These are phyloP conservation scores for Stagonosporopsis rhizophila DNA, from an alignment of 2,329 filamentous ascomycete species.

Conservation along the genomic window DNA sequence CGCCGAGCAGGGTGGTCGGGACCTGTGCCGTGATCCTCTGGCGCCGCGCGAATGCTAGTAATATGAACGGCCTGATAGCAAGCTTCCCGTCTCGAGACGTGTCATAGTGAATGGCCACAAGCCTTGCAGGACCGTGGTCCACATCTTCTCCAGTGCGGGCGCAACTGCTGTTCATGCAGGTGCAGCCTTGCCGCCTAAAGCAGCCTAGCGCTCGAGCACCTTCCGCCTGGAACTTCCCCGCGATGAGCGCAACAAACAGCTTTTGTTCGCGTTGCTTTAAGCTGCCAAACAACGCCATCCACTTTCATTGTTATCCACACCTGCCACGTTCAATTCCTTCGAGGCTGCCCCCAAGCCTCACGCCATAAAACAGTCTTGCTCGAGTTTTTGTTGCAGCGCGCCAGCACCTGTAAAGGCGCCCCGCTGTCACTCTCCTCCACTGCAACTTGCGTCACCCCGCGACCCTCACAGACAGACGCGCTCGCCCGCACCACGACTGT, in stretches of 20 bases:
- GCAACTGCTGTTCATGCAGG: slow-evolving; percentile 32
- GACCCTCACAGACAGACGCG: slow-evolving; percentile 13
- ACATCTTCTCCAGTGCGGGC: slow-evolving; percentile 11
- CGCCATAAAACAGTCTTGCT: background rate
- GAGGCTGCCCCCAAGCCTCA: background rate
- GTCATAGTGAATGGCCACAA: background rate
- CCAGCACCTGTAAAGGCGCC: slow-evolving; percentile 4
- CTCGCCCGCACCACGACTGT: background rate
- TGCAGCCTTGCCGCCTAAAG: slow-evolving; percentile 26
- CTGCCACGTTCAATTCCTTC: background rate
- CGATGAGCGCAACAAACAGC: slow-evolving; percentile 22
- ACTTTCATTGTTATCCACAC: slow-evolving; percentile 11
- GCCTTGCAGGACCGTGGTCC: background rate
- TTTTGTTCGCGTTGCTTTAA: slow-evolving; percentile 25
- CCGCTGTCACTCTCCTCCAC: slow-evolving; percentile 6
- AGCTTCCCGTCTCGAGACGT: background rate
- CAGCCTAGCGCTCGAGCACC: slow-evolving; percentile 33
- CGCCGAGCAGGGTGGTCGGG: slow-evolving; percentile 34
- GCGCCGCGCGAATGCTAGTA: slow-evolving; percentile 10
- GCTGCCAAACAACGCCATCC: slow-evolving; percentile 13
- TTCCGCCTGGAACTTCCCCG: slow-evolving; percentile 32
- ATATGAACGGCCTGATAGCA: background rate
- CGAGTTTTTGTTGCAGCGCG: background rate
- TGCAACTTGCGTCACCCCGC: slow-evolving; percentile 11
- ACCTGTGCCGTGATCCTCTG: slow-evolving; percentile 25